A percentile compares a stretch with the other conserved stretches of the same genome.
phyloP scores from a whole-genome alignment of 2,329 filamentous ascomycete species.

The Fusarium denticulatum region DNA sequence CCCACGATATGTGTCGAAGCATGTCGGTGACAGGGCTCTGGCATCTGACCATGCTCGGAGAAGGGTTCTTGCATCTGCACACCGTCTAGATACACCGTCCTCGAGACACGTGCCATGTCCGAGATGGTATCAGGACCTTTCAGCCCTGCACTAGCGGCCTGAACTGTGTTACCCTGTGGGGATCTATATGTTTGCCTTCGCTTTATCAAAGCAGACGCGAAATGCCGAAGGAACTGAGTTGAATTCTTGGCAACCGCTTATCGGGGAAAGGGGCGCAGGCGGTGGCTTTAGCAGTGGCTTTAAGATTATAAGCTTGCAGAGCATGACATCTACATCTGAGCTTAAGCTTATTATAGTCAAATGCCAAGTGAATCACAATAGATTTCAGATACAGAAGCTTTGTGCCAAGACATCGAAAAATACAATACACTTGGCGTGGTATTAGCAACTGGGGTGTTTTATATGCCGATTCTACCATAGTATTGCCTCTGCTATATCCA shows the following conservation, averaged over 20 bases:
- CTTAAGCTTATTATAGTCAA: neutral
- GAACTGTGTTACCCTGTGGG: neutral
- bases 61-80: neutral
- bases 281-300: neutral
- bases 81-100: neutral
- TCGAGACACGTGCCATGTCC: conserved; percentile 14
- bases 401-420: neutral
- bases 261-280: neutral
- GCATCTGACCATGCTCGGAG: neutral
- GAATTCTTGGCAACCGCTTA: neutral
- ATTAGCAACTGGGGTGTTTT: conserved; percentile 8
- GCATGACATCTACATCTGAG: neutral
- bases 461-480: conserved; percentile 12
- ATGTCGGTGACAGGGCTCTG: neutral
- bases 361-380: neutral
- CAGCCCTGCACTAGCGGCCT: conserved; percentile 20
- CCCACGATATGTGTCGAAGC: neutral
- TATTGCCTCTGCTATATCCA: conserved; percentile 21
- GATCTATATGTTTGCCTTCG: conserved; percentile 22
- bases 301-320: neutral
- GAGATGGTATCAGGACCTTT: conserved; percentile 10
- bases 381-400: neutral
- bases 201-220: conserved; percentile 14
- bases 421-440: neutral
- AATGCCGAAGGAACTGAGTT: conserved; percentile 14